Base-by-base conservation (phyloP, 257 asterid genomes). In the Sherardia arvensis region DNA sequence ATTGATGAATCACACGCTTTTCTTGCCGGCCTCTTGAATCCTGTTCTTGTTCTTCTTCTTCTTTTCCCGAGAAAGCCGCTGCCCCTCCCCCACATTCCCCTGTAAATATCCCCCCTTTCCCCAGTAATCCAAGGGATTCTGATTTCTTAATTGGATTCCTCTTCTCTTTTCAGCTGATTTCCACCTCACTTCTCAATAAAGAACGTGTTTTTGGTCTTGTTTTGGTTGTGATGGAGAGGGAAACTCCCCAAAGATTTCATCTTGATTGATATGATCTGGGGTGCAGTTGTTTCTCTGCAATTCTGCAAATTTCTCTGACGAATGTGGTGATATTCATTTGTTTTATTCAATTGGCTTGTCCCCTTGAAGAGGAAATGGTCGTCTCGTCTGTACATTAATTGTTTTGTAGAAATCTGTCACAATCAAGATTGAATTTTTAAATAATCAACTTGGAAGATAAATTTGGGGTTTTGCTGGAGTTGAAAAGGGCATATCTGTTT, bases 361-460 rank as follows among this genome's bases (percentile, higher is more conserved):
- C 43, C 47, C 64, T 63, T 40, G 59, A 69, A 65, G 66, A 70
- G 72, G 76, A 73, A 78, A 53, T 57, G 70, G 71, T 76, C 72
- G 36, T 58, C 33, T 76, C 72, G 36, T 58, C 33, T 71, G 66
- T 57, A 74, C 7, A 3, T 14, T 43, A 43, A 43, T 53, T 69
- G 60, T 56, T 83, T 49, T 43, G 51, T 69, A 66, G 74, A 63
- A 80, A 80, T 26, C 74, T 68, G 87, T 88, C 96, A 26, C 76
- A 53, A 67, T 83, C 91, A 81, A 77, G 73, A 76, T 71, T 57
- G 70, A 25, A n/a, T 63, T 43, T 71, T 66, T 43, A 32, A 66
- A 62, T 71, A 69, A 71, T 83, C 80, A 76, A 78, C 69, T 61
- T 69, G 79, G 73, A 65, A 69, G 69, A 67, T 43, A 66, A 59